phyloP scores from a whole-genome alignment of 2,329 filamentous ascomycete genomes.

The Lasiodiplodia citricola region DNA sequence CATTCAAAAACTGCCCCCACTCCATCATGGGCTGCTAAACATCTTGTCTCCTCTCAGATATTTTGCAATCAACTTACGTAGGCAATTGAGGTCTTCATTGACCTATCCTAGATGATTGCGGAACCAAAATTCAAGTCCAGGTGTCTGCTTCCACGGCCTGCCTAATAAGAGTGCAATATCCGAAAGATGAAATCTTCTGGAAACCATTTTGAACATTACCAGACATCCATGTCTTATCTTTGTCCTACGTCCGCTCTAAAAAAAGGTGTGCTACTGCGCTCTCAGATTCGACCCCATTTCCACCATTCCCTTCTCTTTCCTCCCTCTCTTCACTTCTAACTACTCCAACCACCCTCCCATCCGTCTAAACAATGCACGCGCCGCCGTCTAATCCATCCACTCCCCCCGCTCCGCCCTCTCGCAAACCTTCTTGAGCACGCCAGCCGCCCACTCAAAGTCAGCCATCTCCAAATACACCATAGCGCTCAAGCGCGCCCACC shows the following conservation, averaged over 20 bases:
- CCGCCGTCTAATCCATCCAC: conserved; percentile 38
- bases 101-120: too few relatives aligned
- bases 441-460: conserved; percentile 76
- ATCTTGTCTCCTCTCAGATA: neutral
- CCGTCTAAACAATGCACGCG: conserved; percentile 39
- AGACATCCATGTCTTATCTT: too few relatives aligned
- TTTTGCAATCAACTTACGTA: too few relatives aligned
- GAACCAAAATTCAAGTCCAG: too few relatives aligned
- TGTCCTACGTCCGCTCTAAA: too few relatives aligned
- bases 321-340: neutral
- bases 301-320: neutral
- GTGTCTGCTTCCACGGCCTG: too few relatives aligned
- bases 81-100: too few relatives aligned
- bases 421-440: conserved; percentile 63
- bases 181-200: too few relatives aligned
- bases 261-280: too few relatives aligned
- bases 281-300: neutral
- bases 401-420: conserved; percentile 56
- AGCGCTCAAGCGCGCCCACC: conserved; percentile 76
- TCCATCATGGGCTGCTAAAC: neutral
- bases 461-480: conserved; percentile 82
- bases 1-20: neutral
- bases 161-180: too few relatives aligned
- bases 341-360: neutral
- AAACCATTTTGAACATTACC: too few relatives aligned